Evolutionary conservation across 2,329 filamentous ascomycete genomes (phyloP).

Genomic region (Beauveria caledonica): DNA sequence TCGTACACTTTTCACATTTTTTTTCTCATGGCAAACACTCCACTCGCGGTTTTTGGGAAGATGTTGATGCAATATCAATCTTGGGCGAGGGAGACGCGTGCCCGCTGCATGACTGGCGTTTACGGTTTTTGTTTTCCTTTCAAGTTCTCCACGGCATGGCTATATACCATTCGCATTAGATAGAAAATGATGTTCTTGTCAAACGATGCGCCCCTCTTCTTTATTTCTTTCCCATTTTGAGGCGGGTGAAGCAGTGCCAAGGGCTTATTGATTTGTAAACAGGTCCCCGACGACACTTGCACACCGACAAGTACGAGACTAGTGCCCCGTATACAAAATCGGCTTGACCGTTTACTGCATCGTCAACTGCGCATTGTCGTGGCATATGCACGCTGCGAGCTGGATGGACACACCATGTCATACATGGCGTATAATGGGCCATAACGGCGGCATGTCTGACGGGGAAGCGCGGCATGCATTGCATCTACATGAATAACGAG

Average conservation of each 20-base stretch:
- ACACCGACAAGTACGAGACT: too few species aligned
- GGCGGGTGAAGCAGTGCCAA: not conserved
- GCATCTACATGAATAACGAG: too few species aligned
- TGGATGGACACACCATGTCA: too few species aligned
- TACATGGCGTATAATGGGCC: too few species aligned
- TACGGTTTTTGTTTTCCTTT: not conserved
- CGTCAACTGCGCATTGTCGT: too few species aligned
- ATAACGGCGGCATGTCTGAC: too few species aligned
- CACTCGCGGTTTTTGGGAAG: not conserved
- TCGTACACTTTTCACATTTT: not conserved
- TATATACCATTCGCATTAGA: not conserved
- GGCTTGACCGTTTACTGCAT: too few species aligned
- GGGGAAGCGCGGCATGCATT: too few species aligned
- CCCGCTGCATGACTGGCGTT: slow-evolving; percentile 9
- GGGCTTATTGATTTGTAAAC: too few species aligned
- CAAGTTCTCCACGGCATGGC: not conserved
- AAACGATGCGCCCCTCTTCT: not conserved
- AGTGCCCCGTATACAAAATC: too few species aligned
- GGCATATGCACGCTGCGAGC: too few species aligned
- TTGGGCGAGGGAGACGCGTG: not conserved
- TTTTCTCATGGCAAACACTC: not conserved
- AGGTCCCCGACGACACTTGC: too few species aligned
- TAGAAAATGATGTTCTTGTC: not conserved
- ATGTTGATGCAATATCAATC: not conserved
- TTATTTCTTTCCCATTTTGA: not conserved